A percentile compares a stretch with the other conserved stretches of the same genome.
Evolutionary conservation across 2,329 filamentous ascomycete genomes (phyloP).

Genomic region (Fusarium euwallaceae): DNA sequence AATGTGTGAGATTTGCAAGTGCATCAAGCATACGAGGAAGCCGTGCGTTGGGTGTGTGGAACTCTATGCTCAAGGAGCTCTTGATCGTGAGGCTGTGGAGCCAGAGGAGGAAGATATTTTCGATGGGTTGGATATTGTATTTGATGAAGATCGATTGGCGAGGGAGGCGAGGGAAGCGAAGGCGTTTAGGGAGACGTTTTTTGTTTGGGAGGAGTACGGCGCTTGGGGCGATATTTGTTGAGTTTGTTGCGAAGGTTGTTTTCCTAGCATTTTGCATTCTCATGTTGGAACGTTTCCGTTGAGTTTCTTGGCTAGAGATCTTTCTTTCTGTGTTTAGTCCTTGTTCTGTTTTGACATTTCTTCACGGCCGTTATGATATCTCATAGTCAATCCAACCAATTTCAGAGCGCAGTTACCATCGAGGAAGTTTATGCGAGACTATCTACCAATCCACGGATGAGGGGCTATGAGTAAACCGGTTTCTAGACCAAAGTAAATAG

Average conservation of each 20-base stretch:
- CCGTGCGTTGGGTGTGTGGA: conserved; percentile 34
- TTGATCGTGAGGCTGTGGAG: conserved; percentile 14
- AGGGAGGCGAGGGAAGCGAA: background rate
- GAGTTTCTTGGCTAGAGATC: background rate
- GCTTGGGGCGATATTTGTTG: background rate
- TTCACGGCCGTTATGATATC: background rate
- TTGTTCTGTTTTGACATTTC: background rate
- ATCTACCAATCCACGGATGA: background rate
- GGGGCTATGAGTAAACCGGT: background rate
- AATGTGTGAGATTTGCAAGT: conserved; percentile 34
- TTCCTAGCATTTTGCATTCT: background rate
- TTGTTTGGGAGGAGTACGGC: background rate
- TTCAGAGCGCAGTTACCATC: background rate
- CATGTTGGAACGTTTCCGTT: background rate
- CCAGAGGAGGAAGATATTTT: conserved; percentile 1
- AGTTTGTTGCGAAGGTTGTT: background rate
- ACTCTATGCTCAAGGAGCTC: conserved; percentile 22
- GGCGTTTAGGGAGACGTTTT: background rate
- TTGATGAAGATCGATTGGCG: background rate
- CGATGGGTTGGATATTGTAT: conserved; percentile 8
- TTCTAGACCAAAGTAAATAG: background rate
- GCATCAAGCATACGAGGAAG: conserved; percentile 18
- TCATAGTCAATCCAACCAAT: background rate
- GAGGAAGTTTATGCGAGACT: background rate
- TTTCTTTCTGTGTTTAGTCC: background rate